Evolutionary conservation across 73 alveolate species (phyloP), one percentile per base, ranked within the genome.

Genomic region (Breviolum minutum): DNA sequence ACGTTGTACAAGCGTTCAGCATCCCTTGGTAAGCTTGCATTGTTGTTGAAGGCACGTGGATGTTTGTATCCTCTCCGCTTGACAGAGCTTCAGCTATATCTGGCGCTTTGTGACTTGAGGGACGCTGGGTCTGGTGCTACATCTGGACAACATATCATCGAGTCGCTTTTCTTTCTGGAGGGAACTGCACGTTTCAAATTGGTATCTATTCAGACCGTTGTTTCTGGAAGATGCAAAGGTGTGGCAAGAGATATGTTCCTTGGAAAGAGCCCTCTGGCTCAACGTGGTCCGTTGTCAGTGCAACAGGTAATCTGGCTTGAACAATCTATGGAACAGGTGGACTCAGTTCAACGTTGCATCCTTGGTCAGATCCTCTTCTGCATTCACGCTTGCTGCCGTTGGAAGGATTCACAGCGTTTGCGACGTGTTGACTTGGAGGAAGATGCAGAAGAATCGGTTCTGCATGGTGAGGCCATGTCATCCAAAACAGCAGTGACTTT

Each of bases 331-430:
- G n/a, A 12, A 11, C 84, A 24, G 84, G 84, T 73, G 54, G 26
- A 24, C n/a, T 73, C 32, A 27, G 16, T 12, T 73, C 26, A 8
- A 22, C 54, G 54, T 22, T 73, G 8, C 84, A n/a, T n/a, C n/a
- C n/a, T n/a, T n/a, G n/a, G n/a, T n/a, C n/a, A n/a, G n/a, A n/a
- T n/a, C n/a, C n/a, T n/a, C n/a, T n/a, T n/a, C n/a, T n/a, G n/a
- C n/a, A n/a, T n/a, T n/a, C n/a, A 73, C 32, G 84, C 84, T 11
- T 12, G n/a, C 26, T 73, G 84, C 84, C 84, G 84, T 73, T 73
- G 84, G 84, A 73, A 73, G 84, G 84, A 73, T 73, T 27, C 84
- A 17, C 84, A 73, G n/a, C 11, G 84, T 11, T 8, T 73, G 10
- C n/a, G 32, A 40, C 8, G 9, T 8, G 13, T 73, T 8, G n/a